Base-by-base conservation (phyloP, 192 early-diverging fungal genomes). In the Dissophora globulifera region DNA sequence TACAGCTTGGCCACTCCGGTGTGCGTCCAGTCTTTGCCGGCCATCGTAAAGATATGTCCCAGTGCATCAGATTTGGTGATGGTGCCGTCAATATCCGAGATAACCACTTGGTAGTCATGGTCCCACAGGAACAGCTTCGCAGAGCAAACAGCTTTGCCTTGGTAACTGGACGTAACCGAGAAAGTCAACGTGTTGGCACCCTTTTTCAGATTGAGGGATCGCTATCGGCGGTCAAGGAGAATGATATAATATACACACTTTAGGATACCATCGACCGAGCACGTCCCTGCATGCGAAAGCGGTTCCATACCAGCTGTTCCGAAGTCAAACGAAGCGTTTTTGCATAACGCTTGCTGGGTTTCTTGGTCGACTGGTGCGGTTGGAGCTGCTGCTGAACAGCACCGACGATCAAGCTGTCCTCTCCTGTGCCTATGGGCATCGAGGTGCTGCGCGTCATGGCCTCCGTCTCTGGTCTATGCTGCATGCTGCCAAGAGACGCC, bases 1-100 rank as follows among this genome's bases (percentile, higher is more conserved):
- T 96, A 99, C 32, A 99, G 85, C 66, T 93, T 95, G 41, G 97
- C 97, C 15, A 99, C 94, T 20, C 97, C 97, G 6, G 84, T 81
- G 69, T 99, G 97, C 2, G 96, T 99, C 97, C 97, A 99, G 79
- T 99, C 97, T 80, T 89, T 91, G 27, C 97, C 97, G 16, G 98
- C 92, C 92, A 96, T 96, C 19, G 95, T 95, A 67, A 96, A 96
- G 19, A 99, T 83, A 57, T 99, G 97, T 5, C 97, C 97, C 33
- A 99, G 83, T 6, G 91, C 94, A 62, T 99, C 97, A 0, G 95
- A 96, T 83, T 97, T 97, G 30, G 97, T 99, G 59, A 99, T 99
- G 4, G 97, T 99, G 11, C 97, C 97, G 69, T 99, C 97, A 59
- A 99, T 95, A 66, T 99, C 97, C 0, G 95, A 96, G 58, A 99